Evolutionary conservation across 176 grass and related monocot species (phyloP).

Genomic region (Urochloa ruziziensis): DNA sequence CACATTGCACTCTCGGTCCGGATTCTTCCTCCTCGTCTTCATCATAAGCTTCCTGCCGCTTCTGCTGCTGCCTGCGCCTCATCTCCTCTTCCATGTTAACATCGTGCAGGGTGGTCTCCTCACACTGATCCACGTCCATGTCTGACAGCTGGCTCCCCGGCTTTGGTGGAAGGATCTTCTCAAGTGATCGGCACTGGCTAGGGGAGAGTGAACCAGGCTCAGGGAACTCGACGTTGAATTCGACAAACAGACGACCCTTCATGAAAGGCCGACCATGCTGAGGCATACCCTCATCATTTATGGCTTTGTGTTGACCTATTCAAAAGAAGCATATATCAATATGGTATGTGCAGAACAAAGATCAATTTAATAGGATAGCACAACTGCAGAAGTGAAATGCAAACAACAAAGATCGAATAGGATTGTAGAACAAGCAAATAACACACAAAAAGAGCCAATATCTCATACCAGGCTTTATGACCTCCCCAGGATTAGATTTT

Average conservation of each 20-base stretch:
- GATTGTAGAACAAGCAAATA: background rate
- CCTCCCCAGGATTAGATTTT: constrained; percentile 87
- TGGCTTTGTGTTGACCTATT: constrained; percentile 82
- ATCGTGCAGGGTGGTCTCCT: constrained; percentile 82
- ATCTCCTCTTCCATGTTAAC: constrained; percentile 95
- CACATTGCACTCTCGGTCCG: constrained; percentile 76
- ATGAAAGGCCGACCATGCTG: constrained; percentile 84
- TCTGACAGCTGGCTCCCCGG: constrained; percentile 41
- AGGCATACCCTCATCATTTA: constrained; percentile 96
- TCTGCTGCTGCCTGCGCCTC: constrained; percentile 69
- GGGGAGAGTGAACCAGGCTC: constrained; percentile 50
- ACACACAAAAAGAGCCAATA: background rate
- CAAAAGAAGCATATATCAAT: background rate
- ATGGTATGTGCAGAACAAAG: background rate
- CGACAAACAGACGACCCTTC: constrained; percentile 81
- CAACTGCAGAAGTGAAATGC: background rate
- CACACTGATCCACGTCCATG: constrained; percentile 70
- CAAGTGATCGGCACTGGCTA: constrained; percentile 51
- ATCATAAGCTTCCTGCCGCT: constrained; percentile 70
- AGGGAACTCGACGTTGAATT: constrained; percentile 85
- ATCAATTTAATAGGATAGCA: background rate
- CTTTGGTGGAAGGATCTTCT: constrained; percentile 62
- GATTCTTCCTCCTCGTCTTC: constrained; percentile 64
- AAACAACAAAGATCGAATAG: background rate
- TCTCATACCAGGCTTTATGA: constrained; percentile 77